A percentile compares a stretch with the other conserved stretches of the same genome.
Evolutionary conservation across 2,329 filamentous ascomycete species (phyloP).

Genomic region (Talaromyces sp.): DNA sequence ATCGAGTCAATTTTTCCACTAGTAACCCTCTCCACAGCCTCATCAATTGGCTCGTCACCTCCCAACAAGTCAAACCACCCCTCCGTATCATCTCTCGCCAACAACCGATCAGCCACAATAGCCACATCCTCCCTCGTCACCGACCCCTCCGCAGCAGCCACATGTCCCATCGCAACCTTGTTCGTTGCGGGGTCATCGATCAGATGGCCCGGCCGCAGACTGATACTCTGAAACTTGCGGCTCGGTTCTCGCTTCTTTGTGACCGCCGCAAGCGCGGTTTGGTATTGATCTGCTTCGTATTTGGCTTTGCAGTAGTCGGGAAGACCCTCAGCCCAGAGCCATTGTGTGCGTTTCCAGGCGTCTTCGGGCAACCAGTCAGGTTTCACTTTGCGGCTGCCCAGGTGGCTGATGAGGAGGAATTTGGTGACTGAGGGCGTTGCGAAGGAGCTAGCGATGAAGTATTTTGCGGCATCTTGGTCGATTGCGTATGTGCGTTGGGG

Average conservation of each 20-base stretch:
- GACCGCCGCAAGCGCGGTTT: conserved; percentile 45
- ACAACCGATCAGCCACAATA: conserved; percentile 47
- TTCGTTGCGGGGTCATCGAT: conserved; percentile 48
- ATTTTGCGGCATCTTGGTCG: conserved; percentile 54
- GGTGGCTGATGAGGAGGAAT: conserved; percentile 55
- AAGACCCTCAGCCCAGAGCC: conserved; percentile 49
- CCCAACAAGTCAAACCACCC: conserved; percentile 56
- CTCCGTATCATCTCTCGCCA: conserved; percentile 48
- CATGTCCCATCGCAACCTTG: conserved; percentile 50
- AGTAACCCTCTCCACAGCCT: conserved; percentile 47
- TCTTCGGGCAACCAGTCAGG: conserved; percentile 52
- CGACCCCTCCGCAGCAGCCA: conserved; percentile 41
- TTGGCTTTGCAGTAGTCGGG: conserved; percentile 55
- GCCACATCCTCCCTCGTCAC: conserved; percentile 53
- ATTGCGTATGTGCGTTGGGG: conserved; percentile 50
- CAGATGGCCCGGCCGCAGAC: conserved; percentile 50
- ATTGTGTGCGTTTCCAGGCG: conserved; percentile 45
- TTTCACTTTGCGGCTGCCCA: conserved; percentile 48
- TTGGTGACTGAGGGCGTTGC: conserved; percentile 47
- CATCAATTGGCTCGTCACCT: conserved; percentile 47
- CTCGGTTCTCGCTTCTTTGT: conserved; percentile 25
- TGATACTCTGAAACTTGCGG: conserved; percentile 48
- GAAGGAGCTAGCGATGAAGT: conserved; percentile 51
- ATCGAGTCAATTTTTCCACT: conserved; percentile 46
- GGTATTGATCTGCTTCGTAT: conserved; percentile 54